Evolutionary conservation across 1,284 basidiomycete species (phyloP).

Genomic region (Cutaneotrichosporon cavernicola): DNA sequence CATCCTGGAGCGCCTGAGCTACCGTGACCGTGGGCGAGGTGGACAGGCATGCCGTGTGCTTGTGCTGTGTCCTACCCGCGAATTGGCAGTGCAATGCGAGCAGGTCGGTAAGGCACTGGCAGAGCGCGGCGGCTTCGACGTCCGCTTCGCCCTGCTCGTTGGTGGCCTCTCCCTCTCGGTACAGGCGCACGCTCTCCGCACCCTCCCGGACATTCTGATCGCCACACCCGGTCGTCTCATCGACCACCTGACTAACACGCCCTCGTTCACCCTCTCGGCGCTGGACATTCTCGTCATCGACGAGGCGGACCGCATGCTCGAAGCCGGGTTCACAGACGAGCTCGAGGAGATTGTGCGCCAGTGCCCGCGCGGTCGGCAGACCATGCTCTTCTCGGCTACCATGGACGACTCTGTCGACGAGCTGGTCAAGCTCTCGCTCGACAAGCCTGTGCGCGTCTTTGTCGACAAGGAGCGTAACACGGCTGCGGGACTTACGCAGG

Average conservation of each 20-base stretch:
- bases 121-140: slow-evolving; percentile 70
- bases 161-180: slow-evolving; percentile 91
- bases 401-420: slow-evolving; percentile 97
- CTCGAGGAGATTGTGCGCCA: slow-evolving; percentile 87
- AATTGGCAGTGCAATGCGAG: slow-evolving; percentile 90
- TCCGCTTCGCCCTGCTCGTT: slow-evolving; percentile 82
- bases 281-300: slow-evolving; percentile 93
- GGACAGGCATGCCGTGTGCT: slow-evolving; percentile 91
- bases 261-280: slow-evolving; percentile 86
- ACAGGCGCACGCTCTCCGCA: slow-evolving; percentile 79
- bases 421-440: slow-evolving; percentile 84
- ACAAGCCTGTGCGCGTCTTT: slow-evolving; percentile 88
- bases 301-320: slow-evolving; percentile 97
- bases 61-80: slow-evolving; percentile 87
- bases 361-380: slow-evolving; percentile 85
- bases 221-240: slow-evolving; percentile 95
- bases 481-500: slow-evolving; percentile 85
- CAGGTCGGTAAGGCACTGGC: slow-evolving; percentile 84
- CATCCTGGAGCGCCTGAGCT: slow-evolving; percentile 84
- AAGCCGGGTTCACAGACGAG: slow-evolving; percentile 96
- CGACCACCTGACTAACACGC: slow-evolving; percentile 94
- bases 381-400: slow-evolving; percentile 97
- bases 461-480: slow-evolving; percentile 90
- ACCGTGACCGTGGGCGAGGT: slow-evolving; percentile 75
- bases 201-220: slow-evolving; percentile 86